Percentiles rank a stretch among this genome's conserved stretches.
Evolutionary conservation across 1,284 basidiomycete species (phyloP).

Genomic region (Boletus smithii): DNA sequence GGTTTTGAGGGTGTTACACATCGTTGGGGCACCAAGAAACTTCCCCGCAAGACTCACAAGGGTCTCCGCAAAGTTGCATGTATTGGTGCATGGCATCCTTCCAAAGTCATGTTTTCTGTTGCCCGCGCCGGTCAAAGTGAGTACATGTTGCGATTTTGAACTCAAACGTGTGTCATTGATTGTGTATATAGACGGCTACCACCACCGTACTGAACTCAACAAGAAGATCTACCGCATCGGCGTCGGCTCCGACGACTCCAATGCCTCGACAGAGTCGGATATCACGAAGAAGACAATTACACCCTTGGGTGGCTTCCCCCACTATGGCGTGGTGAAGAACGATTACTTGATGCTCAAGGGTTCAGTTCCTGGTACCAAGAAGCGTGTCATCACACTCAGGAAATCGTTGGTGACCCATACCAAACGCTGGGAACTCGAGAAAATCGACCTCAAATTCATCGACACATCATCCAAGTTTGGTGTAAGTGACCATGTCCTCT

Average conservation of each 20-base stretch:
- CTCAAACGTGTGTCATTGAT: slow-evolving; percentile 15
- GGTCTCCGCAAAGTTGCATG: slow-evolving; percentile 99
- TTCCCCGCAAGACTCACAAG: slow-evolving; percentile 98
- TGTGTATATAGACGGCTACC: slow-evolving; percentile 79
- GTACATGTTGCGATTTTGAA: slow-evolving; percentile 29
- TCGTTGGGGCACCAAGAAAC: slow-evolving; percentile 99
- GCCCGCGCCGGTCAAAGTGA: slow-evolving; percentile 98
- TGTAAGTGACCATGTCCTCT: slow-evolving; percentile 44
- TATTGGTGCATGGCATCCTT: slow-evolving; percentile 99
- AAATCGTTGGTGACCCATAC: slow-evolving; percentile 88
- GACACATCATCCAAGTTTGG: slow-evolving; percentile 96
- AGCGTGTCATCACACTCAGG: slow-evolving; percentile 93
- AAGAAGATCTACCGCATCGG: slow-evolving; percentile 99
- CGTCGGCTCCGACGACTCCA: slow-evolving; percentile 74
- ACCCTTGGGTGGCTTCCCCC: slow-evolving; percentile 98
- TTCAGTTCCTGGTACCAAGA: slow-evolving; percentile 92
- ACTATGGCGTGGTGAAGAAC: slow-evolving; percentile 98
- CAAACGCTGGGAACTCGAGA: slow-evolving; percentile 88
- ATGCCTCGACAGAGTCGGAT: slow-evolving; percentile 92
- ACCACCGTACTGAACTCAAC: slow-evolving; percentile 97
- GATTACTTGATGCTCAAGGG: slow-evolving; percentile 97
- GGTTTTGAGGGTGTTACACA: slow-evolving; percentile 99
- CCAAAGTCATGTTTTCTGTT: slow-evolving; percentile 99
- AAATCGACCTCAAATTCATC: slow-evolving; percentile 98
- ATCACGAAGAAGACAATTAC: slow-evolving; percentile 95